A percentile compares a stretch with the other conserved stretches of the same genome.
These are phyloP conservation scores for Postia placenta DNA, from an alignment of 768 basidiomycete genomes.

Conservation along the genomic window DNA sequence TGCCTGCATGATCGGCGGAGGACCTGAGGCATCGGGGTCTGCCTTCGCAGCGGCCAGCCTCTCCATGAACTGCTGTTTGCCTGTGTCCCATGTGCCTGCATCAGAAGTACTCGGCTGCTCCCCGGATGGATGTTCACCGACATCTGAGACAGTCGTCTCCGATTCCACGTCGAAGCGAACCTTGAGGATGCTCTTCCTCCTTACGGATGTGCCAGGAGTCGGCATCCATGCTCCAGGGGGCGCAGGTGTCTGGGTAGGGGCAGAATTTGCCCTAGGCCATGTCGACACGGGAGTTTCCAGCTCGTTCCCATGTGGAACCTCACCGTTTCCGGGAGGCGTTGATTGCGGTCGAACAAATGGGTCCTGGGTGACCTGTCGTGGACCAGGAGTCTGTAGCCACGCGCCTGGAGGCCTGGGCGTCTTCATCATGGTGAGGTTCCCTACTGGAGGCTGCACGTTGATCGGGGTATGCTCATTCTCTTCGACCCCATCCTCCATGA, in stretches of 20 bases:
- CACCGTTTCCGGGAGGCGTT: conserved; percentile 11
- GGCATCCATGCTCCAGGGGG: conserved; percentile 59
- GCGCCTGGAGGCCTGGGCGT: conserved; percentile 43
- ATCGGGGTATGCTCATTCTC: conserved; percentile 23
- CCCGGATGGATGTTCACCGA: conserved; percentile 8
- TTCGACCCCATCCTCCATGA: conserved; percentile 38
- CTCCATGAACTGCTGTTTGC: not conserved
- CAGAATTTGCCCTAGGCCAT: conserved; percentile 41
- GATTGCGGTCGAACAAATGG: conserved; percentile 10
- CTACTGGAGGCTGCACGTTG: conserved; percentile 15
- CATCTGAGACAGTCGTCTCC: conserved; percentile 23
- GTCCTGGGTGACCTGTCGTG: conserved; percentile 11
- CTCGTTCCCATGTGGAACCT: conserved; percentile 4
- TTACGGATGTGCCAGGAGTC: conserved; percentile 23
- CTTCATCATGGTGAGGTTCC: conserved; percentile 30
- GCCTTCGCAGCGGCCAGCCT: not conserved
- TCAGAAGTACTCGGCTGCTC: not conserved
- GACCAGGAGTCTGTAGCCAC: conserved; percentile 36
- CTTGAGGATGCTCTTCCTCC: conserved; percentile 54
- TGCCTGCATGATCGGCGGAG: not conserved
- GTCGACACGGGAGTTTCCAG: conserved; percentile 23
- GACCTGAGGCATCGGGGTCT: not conserved
- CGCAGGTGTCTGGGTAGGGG: conserved; percentile 54
- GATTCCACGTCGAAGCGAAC: conserved; percentile 62
- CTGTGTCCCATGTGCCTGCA: not conserved